Percentiles rank a stretch among this genome's conserved stretches.
phyloP scores from a whole-genome alignment of 1,284 basidiomycete species.

The Cryptococcus amylolentus region DNA sequence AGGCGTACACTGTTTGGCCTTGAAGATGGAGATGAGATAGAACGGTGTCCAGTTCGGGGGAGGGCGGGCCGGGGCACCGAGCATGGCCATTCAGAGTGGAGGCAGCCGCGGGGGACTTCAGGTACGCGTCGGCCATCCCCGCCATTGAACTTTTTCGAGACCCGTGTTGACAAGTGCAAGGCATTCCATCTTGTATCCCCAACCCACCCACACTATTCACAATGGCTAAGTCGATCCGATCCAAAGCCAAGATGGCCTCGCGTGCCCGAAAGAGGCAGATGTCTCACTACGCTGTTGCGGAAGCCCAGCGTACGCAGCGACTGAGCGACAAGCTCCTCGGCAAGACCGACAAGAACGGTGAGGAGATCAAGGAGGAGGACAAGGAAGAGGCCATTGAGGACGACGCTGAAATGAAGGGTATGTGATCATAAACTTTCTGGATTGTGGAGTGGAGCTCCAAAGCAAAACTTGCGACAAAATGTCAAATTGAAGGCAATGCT shows the following conservation, averaged over 20 bases:
- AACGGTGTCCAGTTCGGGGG: too few species aligned
- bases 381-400: conserved; percentile 20
- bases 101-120: not conserved
- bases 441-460: not conserved
- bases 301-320: conserved; percentile 77
- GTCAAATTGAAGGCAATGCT: not conserved
- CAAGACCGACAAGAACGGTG: conserved; percentile 73
- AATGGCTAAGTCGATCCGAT: conserved; percentile 92
- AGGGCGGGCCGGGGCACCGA: too few species aligned
- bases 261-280: conserved; percentile 79
- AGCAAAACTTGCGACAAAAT: not conserved
- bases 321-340: conserved; percentile 71
- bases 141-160: too few species aligned
- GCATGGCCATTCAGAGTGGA: not conserved
- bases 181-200: not conserved
- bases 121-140: too few species aligned
- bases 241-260: conserved; percentile 80
- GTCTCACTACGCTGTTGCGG: conserved; percentile 75
- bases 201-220: conserved; percentile 6
- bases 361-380: conserved; percentile 62
- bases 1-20: too few species aligned
- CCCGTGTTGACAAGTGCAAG: too few species aligned
- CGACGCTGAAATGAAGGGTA: conserved; percentile 19
- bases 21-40: too few species aligned
- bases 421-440: not conserved